Percentiles rank a stretch among this genome's conserved stretches.
phyloP scores from a whole-genome alignment of 2,329 filamentous ascomycete species.

The Xylariaceae sp. region DNA sequence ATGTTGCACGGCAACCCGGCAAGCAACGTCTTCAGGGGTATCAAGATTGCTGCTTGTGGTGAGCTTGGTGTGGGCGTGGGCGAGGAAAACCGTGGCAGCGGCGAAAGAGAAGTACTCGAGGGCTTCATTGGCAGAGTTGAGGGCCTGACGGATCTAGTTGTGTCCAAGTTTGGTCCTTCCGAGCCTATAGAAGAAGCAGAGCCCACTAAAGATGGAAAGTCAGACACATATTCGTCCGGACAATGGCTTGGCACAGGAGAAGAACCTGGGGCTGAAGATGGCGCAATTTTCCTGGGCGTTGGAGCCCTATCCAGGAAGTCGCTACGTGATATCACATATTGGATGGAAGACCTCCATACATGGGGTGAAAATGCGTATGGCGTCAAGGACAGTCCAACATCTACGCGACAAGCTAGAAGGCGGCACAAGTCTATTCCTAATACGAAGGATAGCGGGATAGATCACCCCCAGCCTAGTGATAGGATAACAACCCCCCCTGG shows the following conservation, averaged over 20 bases:
- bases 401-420: conserved; percentile 61
- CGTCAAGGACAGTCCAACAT: conserved; percentile 77
- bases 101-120: conserved; percentile 90
- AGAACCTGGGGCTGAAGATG: conserved; percentile 75
- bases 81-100: conserved; percentile 93
- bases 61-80: conserved; percentile 94
- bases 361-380: conserved; percentile 88
- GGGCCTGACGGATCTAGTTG: conserved; percentile 85
- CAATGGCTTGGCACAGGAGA: conserved; percentile 78
- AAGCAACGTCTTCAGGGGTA: conserved; percentile 77
- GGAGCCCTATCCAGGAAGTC: conserved; percentile 76
- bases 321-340: conserved; percentile 75
- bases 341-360: conserved; percentile 87
- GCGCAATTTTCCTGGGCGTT: conserved; percentile 83
- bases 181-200: conserved; percentile 43
- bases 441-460: conserved; percentile 12
- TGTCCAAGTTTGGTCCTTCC: conserved; percentile 76
- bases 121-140: conserved; percentile 81
- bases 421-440: conserved; percentile 38
- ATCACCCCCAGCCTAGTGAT: conserved; percentile 3
- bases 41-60: conserved; percentile 88
- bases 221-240: conserved; percentile 35
- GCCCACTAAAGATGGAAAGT: conserved; percentile 36
- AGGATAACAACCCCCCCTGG: conserved; percentile 23
- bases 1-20: conserved; percentile 89